Conservation (phyloP, 2,329 filamentous ascomycete genomes). For the Phaeosphaeria sp. region DNA sequence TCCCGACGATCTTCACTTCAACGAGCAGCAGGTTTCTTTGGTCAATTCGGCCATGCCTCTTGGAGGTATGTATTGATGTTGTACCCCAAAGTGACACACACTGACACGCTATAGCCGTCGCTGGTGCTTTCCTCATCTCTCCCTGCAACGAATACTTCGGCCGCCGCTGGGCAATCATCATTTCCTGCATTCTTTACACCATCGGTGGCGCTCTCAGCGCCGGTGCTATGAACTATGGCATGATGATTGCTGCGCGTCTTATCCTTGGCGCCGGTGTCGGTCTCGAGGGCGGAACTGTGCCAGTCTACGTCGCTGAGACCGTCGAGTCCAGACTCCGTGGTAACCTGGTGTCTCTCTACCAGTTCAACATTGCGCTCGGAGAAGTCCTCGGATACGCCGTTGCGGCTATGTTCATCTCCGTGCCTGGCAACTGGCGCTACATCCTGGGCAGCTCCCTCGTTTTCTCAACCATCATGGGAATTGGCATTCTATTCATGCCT, state of each 20-base stretch:
- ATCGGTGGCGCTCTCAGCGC: constrained; percentile 73
- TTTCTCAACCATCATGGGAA: constrained; percentile 69
- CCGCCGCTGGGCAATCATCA: constrained; percentile 71
- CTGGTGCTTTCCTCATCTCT: constrained; percentile 70
- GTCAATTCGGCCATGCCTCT: constrained; percentile 76
- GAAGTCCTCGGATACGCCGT: constrained; percentile 77
- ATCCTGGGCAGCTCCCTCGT: constrained; percentile 76
- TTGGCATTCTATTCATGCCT: constrained; percentile 74
- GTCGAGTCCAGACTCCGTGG: constrained; percentile 72
- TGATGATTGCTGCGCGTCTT: constrained; percentile 73
- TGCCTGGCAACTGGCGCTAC: constrained; percentile 74
- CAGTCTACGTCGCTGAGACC: constrained; percentile 76
- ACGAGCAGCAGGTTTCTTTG: constrained; percentile 64
- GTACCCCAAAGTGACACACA: not conserved
- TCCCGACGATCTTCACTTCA: constrained; percentile 64
- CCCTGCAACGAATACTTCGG: constrained; percentile 73
- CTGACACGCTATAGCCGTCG: constrained; percentile 59
- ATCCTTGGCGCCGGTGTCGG: constrained; percentile 75
- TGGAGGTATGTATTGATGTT: constrained; percentile 50
- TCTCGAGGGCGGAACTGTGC: constrained; percentile 76
- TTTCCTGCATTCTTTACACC: constrained; percentile 73
- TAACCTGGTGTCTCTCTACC: constrained; percentile 76
- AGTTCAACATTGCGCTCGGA: constrained; percentile 77
- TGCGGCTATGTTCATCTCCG: constrained; percentile 74
- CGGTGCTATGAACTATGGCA: constrained; percentile 71